Base-by-base conservation (phyloP, 192 early-diverging fungal genomes). In the Phlyctochytrium bullatum region DNA sequence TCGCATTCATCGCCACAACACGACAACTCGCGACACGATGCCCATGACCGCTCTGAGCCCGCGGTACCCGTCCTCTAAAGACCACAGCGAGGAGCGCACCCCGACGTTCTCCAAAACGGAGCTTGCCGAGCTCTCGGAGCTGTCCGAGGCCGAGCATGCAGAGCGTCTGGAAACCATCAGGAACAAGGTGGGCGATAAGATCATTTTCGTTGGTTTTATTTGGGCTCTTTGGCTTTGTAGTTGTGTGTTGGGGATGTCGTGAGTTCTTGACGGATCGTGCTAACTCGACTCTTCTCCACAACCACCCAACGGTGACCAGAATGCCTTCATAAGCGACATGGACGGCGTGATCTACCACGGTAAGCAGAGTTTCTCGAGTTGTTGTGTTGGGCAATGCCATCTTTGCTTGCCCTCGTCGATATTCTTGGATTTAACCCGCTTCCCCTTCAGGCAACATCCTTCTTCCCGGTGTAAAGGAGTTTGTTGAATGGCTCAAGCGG, bases 251-350 rank as follows among this genome's bases (percentile, higher is more conserved):
- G n/a, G 35, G 12, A 23, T 4, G 2, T 58, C 4, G 28, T 35
- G 40, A 27, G 31, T 20, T 24, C n/a, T 12, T 60, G 31, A 29
- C 10, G 20, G 25, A 25, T 4, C 28, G 2, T 12, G 12, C 32
- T 24, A 72, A 54, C 52, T 23, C 25, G 10, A 12, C 34, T 20
- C 12, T 52, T 2, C 14, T 12, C 33, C 0, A 14, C 27, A 31
- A 52, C n/a, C 3, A 6, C 12, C 34, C 3, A 27, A 2, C 32
- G 34, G n/a, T 64, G n/a, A n/a, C 16, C 60, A 86, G 72, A 79
- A 80, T 64, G 83, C 74, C n/a, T 87, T 78, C 65, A 82, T 87
- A 36, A 75, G 74, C 67, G 85, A 86, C 71, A 86, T 86, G 85
- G 85, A 86, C 58, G 85, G 85, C 25, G 85, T 87, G 12, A 83